These are phyloP conservation scores for Aspergillus sp. DNA, from an alignment of 2,329 filamentous ascomycete genomes.

Conservation along the genomic window DNA sequence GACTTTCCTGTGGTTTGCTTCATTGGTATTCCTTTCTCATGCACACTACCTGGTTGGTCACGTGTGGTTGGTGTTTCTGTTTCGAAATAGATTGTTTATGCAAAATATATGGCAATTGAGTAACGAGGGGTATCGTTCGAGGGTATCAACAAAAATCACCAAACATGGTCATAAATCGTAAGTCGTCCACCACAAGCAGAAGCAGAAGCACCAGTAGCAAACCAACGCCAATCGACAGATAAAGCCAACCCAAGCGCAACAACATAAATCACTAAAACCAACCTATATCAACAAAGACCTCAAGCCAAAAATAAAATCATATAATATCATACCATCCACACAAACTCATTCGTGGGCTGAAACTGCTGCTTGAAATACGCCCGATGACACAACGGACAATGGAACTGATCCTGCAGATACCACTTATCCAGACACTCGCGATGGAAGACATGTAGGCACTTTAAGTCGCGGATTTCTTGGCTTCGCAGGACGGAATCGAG, in stretches of 20 bases:
- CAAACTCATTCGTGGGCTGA: constrained; percentile 25
- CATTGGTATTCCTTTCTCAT: too few relatives aligned
- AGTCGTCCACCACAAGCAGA: neutral
- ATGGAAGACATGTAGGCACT: constrained; percentile 35
- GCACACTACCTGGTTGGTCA: too few relatives aligned
- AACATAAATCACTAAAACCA: neutral
- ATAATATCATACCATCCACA: constrained; percentile 26
- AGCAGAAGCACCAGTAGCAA: too few relatives aligned
- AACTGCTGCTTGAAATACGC: constrained; percentile 28
- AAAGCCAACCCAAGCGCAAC: neutral
- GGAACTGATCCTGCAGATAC: constrained; percentile 34
- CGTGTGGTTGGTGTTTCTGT: too few relatives aligned
- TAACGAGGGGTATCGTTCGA: neutral
- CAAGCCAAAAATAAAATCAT: too few relatives aligned
- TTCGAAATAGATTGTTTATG: too few relatives aligned
- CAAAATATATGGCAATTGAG: neutral
- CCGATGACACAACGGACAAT: constrained; percentile 32
- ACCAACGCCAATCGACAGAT: neutral
- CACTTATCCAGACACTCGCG: constrained; percentile 35
- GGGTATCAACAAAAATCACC: neutral
- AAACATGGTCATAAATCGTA: neutral
- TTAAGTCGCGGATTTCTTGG: constrained; percentile 32
- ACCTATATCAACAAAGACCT: too few relatives aligned
- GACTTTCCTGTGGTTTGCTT: too few relatives aligned
- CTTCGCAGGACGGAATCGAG: constrained; percentile 30